A percentile compares a stretch with the other conserved stretches of the same genome.
phyloP scores from a whole-genome alignment of 2,329 filamentous ascomycete genomes.

The Aaosphaeria arxii region DNA sequence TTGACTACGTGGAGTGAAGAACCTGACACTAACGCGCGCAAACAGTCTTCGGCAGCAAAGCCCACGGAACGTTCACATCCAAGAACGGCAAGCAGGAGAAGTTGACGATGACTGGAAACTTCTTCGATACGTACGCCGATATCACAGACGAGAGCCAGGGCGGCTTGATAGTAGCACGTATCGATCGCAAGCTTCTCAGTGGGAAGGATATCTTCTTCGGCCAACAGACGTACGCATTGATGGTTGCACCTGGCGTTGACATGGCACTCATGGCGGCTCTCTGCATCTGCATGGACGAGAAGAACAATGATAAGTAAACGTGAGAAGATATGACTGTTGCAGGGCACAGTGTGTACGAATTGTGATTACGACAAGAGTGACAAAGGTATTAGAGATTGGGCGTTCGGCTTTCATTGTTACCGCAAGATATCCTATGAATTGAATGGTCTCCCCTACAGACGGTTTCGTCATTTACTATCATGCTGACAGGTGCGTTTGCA shows the following conservation, averaged over 20 bases:
- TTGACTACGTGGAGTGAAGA: too few species aligned
- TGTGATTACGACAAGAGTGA: not conserved
- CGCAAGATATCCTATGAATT: too few species aligned
- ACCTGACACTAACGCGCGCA: too few species aligned
- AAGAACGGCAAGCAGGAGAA: conserved; percentile 20
- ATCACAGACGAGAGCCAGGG: conserved; percentile 51
- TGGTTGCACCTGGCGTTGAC: conserved; percentile 64
- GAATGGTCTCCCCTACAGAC: too few species aligned
- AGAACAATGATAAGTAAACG: conserved; percentile 50
- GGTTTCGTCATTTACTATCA: too few species aligned
- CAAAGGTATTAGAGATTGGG: not conserved
- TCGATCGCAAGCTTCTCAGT: conserved; percentile 59
- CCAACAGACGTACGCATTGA: conserved; percentile 64
- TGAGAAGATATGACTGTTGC: not conserved
- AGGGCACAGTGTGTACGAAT: not conserved
- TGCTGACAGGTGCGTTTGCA: too few species aligned
- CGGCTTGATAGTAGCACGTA: conserved; percentile 54
- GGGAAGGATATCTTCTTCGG: conserved; percentile 56
- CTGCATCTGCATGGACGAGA: conserved; percentile 67
- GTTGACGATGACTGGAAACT: conserved; percentile 58
- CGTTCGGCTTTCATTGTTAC: too few species aligned
- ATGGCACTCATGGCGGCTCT: conserved; percentile 63
- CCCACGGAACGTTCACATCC: conserved; percentile 54
- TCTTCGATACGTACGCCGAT: conserved; percentile 55
- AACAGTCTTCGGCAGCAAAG: conserved; percentile 54